A percentile compares a stretch with the other conserved stretches of the same genome.
These are phyloP conservation scores for Kluyveromyces nonfermentans DNA, from an alignment of 805 yeast species.

Conservation along the genomic window DNA sequence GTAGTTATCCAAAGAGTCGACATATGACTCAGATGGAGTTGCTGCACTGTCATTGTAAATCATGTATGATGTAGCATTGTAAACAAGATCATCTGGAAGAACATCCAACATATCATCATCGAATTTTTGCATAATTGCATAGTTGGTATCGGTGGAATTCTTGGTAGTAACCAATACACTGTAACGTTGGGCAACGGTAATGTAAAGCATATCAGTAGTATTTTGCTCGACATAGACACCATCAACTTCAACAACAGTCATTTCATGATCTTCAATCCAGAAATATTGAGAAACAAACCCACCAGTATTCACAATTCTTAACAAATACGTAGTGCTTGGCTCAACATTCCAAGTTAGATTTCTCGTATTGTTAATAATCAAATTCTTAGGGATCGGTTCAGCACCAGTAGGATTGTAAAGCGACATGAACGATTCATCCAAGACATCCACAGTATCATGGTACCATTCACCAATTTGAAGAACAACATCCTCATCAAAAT, in stretches of 20 bases:
- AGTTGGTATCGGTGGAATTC: constrained; percentile 52
- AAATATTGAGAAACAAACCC: constrained; percentile 87
- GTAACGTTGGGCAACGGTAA: constrained; percentile 90
- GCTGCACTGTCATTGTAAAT: constrained; percentile 42
- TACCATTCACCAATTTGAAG: constrained; percentile 82
- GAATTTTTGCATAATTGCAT: constrained; percentile 70
- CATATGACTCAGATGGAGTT: constrained; percentile 31
- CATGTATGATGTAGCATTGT: constrained; percentile 71
- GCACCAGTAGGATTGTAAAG: constrained; percentile 93
- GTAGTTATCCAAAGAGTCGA: constrained; percentile 41
- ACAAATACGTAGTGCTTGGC: constrained; percentile 76
- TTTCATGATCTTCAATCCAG: constrained; percentile 78
- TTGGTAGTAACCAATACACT: constrained; percentile 71
- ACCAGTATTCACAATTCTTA: constrained; percentile 78
- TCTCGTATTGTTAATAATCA: constrained; percentile 73
- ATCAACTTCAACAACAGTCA: constrained; percentile 85
- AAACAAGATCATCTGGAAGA: constrained; percentile 48
- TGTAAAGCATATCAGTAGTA: constrained; percentile 59
- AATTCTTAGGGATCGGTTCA: constrained; percentile 84
- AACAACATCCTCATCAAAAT: constrained; percentile 71
- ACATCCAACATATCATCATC: constrained; percentile 80
- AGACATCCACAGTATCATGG: constrained; percentile 45
- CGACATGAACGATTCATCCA: constrained; percentile 49
- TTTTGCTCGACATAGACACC: constrained; percentile 78
- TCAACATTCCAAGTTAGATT: constrained; percentile 69